Evolutionary conservation across 2,329 filamentous ascomycete species (phyloP), one percentile per base, ranked within the genome.

Genomic region (Onygena corvina): DNA sequence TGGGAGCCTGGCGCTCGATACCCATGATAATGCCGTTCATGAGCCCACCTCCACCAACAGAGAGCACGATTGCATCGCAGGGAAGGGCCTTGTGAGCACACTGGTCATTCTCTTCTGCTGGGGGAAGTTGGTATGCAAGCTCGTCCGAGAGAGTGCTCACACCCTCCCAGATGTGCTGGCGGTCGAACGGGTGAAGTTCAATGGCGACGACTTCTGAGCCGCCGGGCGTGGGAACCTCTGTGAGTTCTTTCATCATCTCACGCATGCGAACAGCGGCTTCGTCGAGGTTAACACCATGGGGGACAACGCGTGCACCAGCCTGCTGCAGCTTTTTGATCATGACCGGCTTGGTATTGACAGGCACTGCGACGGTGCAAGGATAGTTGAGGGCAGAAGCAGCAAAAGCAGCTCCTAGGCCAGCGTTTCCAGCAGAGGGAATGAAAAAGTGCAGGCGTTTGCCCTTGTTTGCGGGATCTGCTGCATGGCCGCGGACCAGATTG

Each of bases 341-440:
- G 53, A 81, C 65, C 1, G 76, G 69, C 27, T 81, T 79, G 0
- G 84, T 85, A 4, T 70, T 71, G 6, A 71, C 61, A 0, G 87
- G 84, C 1, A 92, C 78, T 25, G 87, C 83, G 53, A 94, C 83
- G 3, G 86, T 90, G 62, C 79, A 81, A 1, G 78, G 80, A 31
- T 77, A 74, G 4, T 72, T 67, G 4, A 92, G 73, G 2, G 76
- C 71, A 20, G 71, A 70, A 9, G 86, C 83, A 1, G 86, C 83
- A 44, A 79, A 81, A 12, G 86, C 84, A 59, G 84, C 86, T 1
- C 86, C 87, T 3, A 94, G 77, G 1, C 87, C 87, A 1, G 87
- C 87, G 61, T 94, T 94, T 50, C 87, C 87, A 51, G 85, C 86
- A 2, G 80, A 85, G 9, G 82, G 84, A 60, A 77, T 83, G 70